Base-by-base conservation (phyloP, 164 flowering plant species). In the Kingdonia uniflora region DNA sequence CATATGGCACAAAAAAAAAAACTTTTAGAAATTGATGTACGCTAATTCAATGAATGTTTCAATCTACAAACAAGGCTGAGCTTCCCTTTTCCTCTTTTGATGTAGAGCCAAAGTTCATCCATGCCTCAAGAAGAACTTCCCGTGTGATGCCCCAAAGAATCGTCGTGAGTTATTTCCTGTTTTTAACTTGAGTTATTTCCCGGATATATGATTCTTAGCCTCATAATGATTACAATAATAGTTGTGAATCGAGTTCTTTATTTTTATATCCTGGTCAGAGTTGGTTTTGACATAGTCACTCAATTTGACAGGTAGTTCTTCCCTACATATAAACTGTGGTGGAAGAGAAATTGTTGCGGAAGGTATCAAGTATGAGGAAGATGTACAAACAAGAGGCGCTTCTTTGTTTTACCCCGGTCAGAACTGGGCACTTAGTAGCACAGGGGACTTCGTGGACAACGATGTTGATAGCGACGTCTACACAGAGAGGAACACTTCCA, bases 341-440 rank as follows among this genome's bases (percentile, higher is more conserved):
- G 96, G 96, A 1, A 71, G 57, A 35, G 68, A 60, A 49, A 11
- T 51, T 35, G 17, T 19, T 16, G 37, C 52, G 20, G 70, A 67
- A 15, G 48, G 41, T 16, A 67, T 70, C 20, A 75, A 24, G 49
- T 84, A 77, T 62, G 80, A 74, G 71, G 76, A 74, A 59, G 92
- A 87, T 62, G 14, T 51, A 29, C 85, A 74, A 62, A 49, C 58
- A 17, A 75, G 76, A 62, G 90, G 96, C 46, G 82, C 94, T 71
- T 82, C 92, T 50, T 77, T 62, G 74, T 76, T 66, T 49, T 76
- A 69, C 68, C 5, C 24, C 21, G 54, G 66, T 37, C 72, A 66
- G 57, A 62, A 70, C 41, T 87, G 96, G 96, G 96, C 88, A 51
- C 68, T 82, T 40, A 82, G 57, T 80, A 84, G 90, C 71, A 87